Evolutionary conservation across 1,284 basidiomycete species (phyloP).

Genomic region (Fomitopsis palustris): DNA sequence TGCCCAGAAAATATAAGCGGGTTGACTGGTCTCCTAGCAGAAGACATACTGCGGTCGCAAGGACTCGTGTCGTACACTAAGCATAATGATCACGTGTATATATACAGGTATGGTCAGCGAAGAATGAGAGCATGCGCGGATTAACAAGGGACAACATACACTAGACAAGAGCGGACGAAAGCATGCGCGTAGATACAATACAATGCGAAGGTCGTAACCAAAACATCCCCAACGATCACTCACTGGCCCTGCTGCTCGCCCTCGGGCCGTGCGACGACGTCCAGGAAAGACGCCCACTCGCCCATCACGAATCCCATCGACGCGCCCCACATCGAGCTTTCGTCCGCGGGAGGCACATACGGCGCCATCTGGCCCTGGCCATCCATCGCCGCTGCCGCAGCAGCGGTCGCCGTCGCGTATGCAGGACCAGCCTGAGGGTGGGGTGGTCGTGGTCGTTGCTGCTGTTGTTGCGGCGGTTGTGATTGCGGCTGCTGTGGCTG

Average conservation of each 20-base stretch:
- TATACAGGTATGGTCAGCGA: too few species aligned
- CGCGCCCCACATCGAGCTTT: slow-evolving; percentile 38
- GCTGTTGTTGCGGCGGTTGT: background rate
- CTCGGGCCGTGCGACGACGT: slow-evolving; percentile 40
- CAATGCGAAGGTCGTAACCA: too few species aligned
- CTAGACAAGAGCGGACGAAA: too few species aligned
- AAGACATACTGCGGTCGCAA: too few species aligned
- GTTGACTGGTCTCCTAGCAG: too few species aligned
- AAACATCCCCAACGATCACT: too few species aligned
- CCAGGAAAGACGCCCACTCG: slow-evolving; percentile 43
- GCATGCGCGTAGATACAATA: too few species aligned
- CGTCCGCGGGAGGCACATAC: slow-evolving; percentile 30
- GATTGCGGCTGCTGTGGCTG: background rate
- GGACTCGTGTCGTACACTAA: too few species aligned
- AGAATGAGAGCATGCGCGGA: too few species aligned
- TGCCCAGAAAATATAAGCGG: too few species aligned
- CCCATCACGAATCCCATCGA: slow-evolving; percentile 36
- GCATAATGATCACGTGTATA: too few species aligned
- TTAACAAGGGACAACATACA: too few species aligned
- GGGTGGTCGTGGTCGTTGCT: slow-evolving; percentile 3
- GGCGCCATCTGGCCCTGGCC: slow-evolving; percentile 11
- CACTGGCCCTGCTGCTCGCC: background rate
- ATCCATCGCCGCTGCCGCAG: background rate
- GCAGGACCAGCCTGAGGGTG: slow-evolving; percentile 6
- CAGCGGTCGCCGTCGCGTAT: background rate